phyloP scores from a whole-genome alignment of 495 filamentous ascomycete species.

The Aspergillus biplanus region DNA sequence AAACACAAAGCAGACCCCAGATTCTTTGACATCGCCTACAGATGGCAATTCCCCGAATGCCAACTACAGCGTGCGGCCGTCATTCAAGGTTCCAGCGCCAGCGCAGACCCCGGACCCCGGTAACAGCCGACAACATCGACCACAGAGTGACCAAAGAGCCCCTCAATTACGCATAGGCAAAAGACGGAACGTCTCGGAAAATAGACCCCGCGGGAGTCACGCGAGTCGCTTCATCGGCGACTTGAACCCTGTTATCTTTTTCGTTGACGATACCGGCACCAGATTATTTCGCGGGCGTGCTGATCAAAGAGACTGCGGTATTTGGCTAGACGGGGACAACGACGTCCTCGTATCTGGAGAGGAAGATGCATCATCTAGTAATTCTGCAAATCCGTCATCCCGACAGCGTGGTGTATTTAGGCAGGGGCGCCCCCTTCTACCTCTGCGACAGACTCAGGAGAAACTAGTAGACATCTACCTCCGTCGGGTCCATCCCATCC shows the following conservation, averaged over 20 bases:
- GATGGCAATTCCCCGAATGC: background rate
- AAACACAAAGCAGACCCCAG: background rate
- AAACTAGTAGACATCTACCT: slow-evolving; percentile 31
- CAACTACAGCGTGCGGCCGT: background rate
- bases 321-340: slow-evolving; percentile 23
- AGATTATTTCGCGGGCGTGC: slow-evolving; percentile 23
- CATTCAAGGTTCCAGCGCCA: background rate
- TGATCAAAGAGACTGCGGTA: slow-evolving; percentile 27
- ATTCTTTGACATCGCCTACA: background rate
- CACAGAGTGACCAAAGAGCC: background rate
- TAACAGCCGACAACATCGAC: background rate
- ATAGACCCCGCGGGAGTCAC: background rate
- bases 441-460: slow-evolving; percentile 25
- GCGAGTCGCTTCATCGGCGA: slow-evolving; percentile 28
- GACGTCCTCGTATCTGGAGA: slow-evolving; percentile 7
- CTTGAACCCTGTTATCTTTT: slow-evolving; percentile 28
- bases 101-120: background rate
- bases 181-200: background rate
- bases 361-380: background rate
- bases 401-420: background rate
- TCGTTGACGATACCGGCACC: slow-evolving; percentile 22
- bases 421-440: slow-evolving; percentile 14
- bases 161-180: background rate
- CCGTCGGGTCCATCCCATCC: slow-evolving; percentile 28
- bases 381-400: background rate